phyloP scores from a whole-genome alignment of 148 eudicot species.

The Chenopodium berlandieri region DNA sequence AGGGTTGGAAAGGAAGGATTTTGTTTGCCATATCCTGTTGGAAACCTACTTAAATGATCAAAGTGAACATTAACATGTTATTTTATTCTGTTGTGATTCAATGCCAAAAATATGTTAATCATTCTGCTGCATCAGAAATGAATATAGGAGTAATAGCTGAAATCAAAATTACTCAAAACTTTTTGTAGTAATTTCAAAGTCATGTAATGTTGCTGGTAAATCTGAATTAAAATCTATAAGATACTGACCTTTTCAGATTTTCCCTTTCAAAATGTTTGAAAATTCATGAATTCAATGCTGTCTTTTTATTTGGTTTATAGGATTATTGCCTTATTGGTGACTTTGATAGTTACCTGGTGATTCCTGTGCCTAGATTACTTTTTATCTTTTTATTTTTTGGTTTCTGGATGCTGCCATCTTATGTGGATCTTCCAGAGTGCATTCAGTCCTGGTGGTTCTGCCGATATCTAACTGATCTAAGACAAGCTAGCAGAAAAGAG shows the following conservation, averaged over 20 bases:
- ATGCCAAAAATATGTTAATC: background rate
- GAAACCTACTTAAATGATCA: slow-evolving; percentile 35
- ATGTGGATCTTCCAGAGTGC: background rate
- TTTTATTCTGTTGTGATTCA: background rate
- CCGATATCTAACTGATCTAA: background rate
- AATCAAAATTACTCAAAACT: background rate
- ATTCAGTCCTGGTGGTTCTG: background rate
- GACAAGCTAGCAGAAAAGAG: background rate
- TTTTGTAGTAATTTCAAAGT: background rate
- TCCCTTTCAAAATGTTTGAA: background rate
- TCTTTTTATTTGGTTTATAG: background rate
- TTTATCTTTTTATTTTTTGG: background rate
- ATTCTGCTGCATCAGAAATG: background rate
- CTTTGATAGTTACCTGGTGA: background rate
- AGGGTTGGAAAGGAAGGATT: slow-evolving; percentile 78
- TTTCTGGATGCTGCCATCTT: background rate
- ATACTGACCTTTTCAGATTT: background rate
- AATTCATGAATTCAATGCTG: background rate
- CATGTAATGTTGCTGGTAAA: background rate
- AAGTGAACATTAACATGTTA: background rate
- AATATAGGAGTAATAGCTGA: background rate
- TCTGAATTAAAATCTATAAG: background rate
- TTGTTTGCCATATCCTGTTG: slow-evolving; percentile 56
- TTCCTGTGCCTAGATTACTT: background rate
- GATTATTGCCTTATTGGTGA: background rate